Evolutionary conservation across 208 protist genomes (phyloP), one percentile per base, ranked within the genome.

Genomic region (Leishmania major): DNA sequence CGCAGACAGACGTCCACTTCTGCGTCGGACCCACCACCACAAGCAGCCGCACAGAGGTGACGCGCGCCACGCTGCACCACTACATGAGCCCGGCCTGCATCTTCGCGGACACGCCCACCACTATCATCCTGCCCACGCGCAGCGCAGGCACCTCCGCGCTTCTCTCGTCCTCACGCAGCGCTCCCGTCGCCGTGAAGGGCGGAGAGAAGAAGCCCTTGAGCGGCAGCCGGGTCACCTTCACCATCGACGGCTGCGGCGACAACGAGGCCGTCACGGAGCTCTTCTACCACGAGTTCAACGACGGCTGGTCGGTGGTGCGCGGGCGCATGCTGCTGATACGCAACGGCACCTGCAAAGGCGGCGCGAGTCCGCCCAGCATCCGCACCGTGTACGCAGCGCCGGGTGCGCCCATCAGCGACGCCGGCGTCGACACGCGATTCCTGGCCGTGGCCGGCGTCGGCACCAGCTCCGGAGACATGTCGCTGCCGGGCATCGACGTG

Each of bases 31-130:
- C 69, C 19, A 77, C 40, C 49, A 77, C 69, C 75, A 40, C 59
- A 10, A 75, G 77, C 75, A 78, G 82, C 71, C 67, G 78, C 72
- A 78, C 83, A 57, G 64, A 81, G 66, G 85, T 74, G 47, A 79
- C 80, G 80, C 45, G 70, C 31, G 43, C 70, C 28, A 84, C 80
- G 66, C 75, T 92, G 82, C 72, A 81, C 45, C 77, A 79, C 55
- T 92, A 88, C 83, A 87, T 90, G 87, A 87, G 83, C 49, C 89
- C 89, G 4, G 79, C 87, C 19, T 86, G 76, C 62, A 85, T 92
- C 66, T 76, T 92, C 77, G 77, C 87, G 49, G 83, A 82, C 62
- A 84, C 84, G n/a, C 66, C 73, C 37, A 85, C 84, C 60, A 57
- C 57, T 10, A 74, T 88, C 43, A 66, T 19, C 37, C 57, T 62